Evolutionary conservation across 2,329 filamentous ascomycete species (phyloP).

Genomic region (Aspergillus spinulosporus): DNA sequence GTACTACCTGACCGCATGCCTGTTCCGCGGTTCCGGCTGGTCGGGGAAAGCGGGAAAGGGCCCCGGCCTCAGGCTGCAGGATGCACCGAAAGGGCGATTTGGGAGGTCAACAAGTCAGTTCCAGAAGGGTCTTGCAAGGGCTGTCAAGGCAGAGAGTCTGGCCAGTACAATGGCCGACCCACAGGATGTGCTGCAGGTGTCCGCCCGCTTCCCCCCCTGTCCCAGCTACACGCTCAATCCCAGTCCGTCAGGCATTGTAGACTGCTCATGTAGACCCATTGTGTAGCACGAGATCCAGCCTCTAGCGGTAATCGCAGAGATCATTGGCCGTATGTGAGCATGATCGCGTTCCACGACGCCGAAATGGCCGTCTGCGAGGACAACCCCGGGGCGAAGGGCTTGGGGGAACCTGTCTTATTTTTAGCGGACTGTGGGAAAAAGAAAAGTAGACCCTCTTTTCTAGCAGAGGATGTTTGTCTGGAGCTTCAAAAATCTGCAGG

Average conservation of each 20-base stretch:
- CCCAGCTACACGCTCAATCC: slow-evolving; percentile 16
- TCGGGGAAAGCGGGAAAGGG: slow-evolving; percentile 24
- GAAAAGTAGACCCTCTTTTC: slow-evolving; percentile 2
- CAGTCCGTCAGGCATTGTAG: slow-evolving; percentile 20
- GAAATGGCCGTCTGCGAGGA: slow-evolving; percentile 12
- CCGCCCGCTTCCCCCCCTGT: slow-evolving; percentile 28
- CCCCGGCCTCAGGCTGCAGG: slow-evolving; percentile 19
- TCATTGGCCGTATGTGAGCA: slow-evolving; percentile 33
- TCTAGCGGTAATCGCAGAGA: slow-evolving; percentile 24
- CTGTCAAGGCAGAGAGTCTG: slow-evolving; percentile 8
- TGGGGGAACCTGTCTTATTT: slow-evolving; percentile 5
- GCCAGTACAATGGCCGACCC: slow-evolving; percentile 19
- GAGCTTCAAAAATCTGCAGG: slow-evolving; percentile 4
- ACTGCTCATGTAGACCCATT: slow-evolving; percentile 15
- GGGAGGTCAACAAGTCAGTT: slow-evolving; percentile 14
- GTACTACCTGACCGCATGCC: slow-evolving; percentile 21
- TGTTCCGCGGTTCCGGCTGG: slow-evolving; percentile 25
- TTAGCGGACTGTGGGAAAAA: slow-evolving; percentile 7
- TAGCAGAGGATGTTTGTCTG: slow-evolving; percentile 15
- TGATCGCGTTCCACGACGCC: slow-evolving; percentile 35
- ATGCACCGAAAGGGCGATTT: slow-evolving; percentile 18
- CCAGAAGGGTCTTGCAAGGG: slow-evolving; percentile 16
- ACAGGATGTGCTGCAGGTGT: slow-evolving; percentile 28
- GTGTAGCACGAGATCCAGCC: slow-evolving; percentile 34
- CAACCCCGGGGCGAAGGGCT: slow-evolving; percentile 20